These are phyloP conservation scores for Erodium texanum DNA, from an alignment of 441 rosid species.

Conservation along the genomic window DNA sequence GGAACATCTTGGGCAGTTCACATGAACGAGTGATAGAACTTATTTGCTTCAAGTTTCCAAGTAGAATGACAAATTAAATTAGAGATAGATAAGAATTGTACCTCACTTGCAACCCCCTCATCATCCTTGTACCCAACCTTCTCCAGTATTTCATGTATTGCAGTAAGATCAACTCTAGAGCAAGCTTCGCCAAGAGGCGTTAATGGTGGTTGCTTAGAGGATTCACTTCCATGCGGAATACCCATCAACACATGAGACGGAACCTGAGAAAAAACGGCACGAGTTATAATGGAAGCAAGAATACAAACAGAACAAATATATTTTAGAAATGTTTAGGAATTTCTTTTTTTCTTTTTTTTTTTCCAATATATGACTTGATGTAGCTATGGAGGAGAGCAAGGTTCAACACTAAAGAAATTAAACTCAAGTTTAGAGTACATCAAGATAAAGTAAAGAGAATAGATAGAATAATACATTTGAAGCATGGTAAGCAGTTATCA, in stretches of 20 bases:
- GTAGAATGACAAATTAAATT: neutral
- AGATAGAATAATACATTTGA: neutral
- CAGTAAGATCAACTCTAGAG: conserved; percentile 73
- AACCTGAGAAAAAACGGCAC: conserved; percentile 36
- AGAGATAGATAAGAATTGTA: conserved; percentile 12
- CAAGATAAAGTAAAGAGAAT: neutral
- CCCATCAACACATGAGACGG: conserved; percentile 70
- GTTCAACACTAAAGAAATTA: neutral
- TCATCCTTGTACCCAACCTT: conserved; percentile 82
- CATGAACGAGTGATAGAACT: neutral
- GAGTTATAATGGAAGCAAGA: conserved; percentile 1
- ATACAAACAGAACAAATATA: neutral
- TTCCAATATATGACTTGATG: neutral
- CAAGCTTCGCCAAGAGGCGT: conserved; percentile 91
- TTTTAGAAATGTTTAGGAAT: neutral
- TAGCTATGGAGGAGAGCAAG: neutral
- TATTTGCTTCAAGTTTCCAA: neutral
- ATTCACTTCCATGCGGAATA: conserved; percentile 48
- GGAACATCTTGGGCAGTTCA: neutral
- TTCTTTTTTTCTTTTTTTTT: too few relatives aligned
- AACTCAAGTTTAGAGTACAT: conserved; percentile 7
- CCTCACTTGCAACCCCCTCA: conserved; percentile 86
- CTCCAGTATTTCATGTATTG: conserved; percentile 78
- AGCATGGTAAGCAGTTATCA: neutral
- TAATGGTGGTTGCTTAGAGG: conserved; percentile 39